These are phyloP conservation scores for Cryptomeria japonica DNA, from an alignment of 75 land plant genomes.

Conservation along the genomic window DNA sequence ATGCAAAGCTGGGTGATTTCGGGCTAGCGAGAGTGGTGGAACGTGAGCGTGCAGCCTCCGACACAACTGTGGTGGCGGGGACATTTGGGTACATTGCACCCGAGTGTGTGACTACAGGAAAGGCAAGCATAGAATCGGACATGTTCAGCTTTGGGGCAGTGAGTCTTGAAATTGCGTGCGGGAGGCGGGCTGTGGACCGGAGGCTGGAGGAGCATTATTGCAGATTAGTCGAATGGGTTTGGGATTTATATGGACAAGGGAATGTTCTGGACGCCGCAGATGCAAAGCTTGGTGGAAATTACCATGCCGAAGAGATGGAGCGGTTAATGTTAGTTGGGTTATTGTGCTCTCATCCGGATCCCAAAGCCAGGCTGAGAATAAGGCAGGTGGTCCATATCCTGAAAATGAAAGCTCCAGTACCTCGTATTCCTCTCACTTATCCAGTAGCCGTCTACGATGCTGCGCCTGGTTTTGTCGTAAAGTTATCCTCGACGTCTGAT, in stretches of 20 bases:
- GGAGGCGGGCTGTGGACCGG: conserved; percentile 17
- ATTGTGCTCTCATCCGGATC: conserved; percentile 30
- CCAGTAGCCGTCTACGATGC: no score
- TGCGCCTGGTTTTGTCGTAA: no score
- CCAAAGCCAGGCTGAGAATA: conserved; percentile 33
- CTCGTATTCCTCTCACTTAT: background rate
- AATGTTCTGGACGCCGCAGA: conserved; percentile 24
- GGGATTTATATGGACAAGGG: conserved; percentile 17
- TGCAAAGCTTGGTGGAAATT: background rate
- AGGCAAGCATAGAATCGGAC: conserved; percentile 18
- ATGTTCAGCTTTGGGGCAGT: conserved; percentile 34
- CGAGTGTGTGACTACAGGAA: conserved; percentile 19
- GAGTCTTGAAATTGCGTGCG: conserved; percentile 27
- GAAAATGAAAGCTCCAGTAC: background rate
- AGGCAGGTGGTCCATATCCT: conserved; percentile 38
- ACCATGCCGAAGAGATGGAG: conserved; percentile 17
- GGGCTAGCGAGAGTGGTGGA: conserved; percentile 24
- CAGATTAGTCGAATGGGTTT: conserved; percentile 29
- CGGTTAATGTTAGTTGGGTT: conserved; percentile 15
- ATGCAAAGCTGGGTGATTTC: conserved; percentile 36
- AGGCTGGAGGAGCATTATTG: background rate
- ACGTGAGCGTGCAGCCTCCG: background rate
- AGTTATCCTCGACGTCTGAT: no score
- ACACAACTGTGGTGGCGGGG: conserved; percentile 19
- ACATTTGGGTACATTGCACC: conserved; percentile 43